Percentiles rank a stretch among this genome's conserved stretches.
Evolutionary conservation across 495 filamentous ascomycete species (phyloP).

Genomic region (Elaphomyces granulatus): DNA sequence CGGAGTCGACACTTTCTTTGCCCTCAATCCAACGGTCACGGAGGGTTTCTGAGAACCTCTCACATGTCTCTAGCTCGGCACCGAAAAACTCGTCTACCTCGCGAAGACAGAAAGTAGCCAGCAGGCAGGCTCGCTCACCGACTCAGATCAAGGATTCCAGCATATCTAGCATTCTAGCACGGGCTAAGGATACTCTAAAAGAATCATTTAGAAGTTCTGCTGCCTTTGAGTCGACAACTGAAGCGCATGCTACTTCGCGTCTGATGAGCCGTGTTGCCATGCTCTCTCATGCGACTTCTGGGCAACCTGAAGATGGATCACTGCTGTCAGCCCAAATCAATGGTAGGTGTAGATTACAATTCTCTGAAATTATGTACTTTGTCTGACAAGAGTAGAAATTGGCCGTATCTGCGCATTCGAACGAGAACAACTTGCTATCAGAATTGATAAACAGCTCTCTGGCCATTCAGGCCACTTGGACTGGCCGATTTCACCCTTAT

Average conservation of each 20-base stretch:
- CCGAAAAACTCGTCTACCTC: slow-evolving; percentile 7
- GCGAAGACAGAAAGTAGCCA: slow-evolving; percentile 16
- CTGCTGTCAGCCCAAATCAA: slow-evolving; percentile 32
- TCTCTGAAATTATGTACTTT: too few relatives aligned
- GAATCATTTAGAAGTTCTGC: slow-evolving; percentile 26
- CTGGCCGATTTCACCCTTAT: slow-evolving; percentile 20
- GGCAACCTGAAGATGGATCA: slow-evolving; percentile 15
- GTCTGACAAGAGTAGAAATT: slow-evolving; percentile 22
- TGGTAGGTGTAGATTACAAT: slow-evolving; percentile 25
- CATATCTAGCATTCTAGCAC: slow-evolving; percentile 29
- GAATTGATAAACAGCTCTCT: slow-evolving; percentile 28
- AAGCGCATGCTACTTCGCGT: slow-evolving; percentile 29
- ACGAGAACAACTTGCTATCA: slow-evolving; percentile 29
- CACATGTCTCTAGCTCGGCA: background rate
- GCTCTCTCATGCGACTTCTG: slow-evolving; percentile 27
- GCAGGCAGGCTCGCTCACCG: slow-evolving; percentile 17
- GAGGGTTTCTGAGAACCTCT: background rate
- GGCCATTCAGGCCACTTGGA: slow-evolving; percentile 27
- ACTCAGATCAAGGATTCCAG: slow-evolving; percentile 24
- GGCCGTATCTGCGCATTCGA: slow-evolving; percentile 33
- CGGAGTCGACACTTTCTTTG: slow-evolving; percentile 80
- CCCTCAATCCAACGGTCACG: slow-evolving; percentile 39
- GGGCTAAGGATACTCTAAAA: slow-evolving; percentile 26
- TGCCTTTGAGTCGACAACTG: slow-evolving; percentile 30
- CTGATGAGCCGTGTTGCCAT: slow-evolving; percentile 35